Conservation (phyloP, 768 basidiomycete species). For the Russula compacta region DNA sequence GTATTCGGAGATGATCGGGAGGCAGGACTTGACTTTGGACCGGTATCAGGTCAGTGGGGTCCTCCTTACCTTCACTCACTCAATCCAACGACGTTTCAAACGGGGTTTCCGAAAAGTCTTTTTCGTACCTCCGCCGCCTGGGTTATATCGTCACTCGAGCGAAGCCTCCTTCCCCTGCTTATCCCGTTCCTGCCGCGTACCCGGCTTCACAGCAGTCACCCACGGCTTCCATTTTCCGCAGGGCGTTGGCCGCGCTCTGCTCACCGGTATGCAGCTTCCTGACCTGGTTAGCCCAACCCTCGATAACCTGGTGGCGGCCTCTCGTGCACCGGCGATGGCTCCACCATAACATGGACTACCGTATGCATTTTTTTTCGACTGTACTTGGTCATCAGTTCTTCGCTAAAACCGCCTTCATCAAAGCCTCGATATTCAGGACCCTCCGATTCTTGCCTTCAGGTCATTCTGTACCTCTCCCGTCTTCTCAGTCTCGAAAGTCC, state of each 20-base stretch:
- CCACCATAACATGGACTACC: slow-evolving; percentile 42
- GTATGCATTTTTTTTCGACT: slow-evolving; percentile 29
- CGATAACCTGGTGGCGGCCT: slow-evolving; percentile 60
- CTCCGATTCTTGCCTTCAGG: slow-evolving; percentile 69
- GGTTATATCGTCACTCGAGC: slow-evolving; percentile 87
- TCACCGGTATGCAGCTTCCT: slow-evolving; percentile 29
- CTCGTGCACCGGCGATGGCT: slow-evolving; percentile 40
- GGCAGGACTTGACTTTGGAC: slow-evolving; percentile 69
- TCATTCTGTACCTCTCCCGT: slow-evolving; percentile 40
- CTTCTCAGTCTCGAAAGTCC: slow-evolving; percentile 24
- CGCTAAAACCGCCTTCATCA: background rate
- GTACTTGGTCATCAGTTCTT: background rate
- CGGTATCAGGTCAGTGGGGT: slow-evolving; percentile 64
- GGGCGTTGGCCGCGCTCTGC: slow-evolving; percentile 26
- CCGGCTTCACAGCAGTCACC: slow-evolving; percentile 15
- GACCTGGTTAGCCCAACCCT: slow-evolving; percentile 24
- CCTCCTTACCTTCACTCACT: background rate
- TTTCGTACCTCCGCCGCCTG: slow-evolving; percentile 82
- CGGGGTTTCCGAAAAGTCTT: slow-evolving; percentile 49
- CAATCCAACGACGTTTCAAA: background rate
- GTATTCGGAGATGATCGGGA: slow-evolving; percentile 77
- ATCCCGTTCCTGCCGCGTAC: slow-evolving; percentile 39
- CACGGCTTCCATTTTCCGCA: slow-evolving; percentile 28
- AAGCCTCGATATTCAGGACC: slow-evolving; percentile 60
- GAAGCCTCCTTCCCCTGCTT: slow-evolving; percentile 44